Evolutionary conservation across 768 basidiomycete genomes (phyloP), one percentile per base, ranked within the genome.

Genomic region (Hygrocybe coccinea): DNA sequence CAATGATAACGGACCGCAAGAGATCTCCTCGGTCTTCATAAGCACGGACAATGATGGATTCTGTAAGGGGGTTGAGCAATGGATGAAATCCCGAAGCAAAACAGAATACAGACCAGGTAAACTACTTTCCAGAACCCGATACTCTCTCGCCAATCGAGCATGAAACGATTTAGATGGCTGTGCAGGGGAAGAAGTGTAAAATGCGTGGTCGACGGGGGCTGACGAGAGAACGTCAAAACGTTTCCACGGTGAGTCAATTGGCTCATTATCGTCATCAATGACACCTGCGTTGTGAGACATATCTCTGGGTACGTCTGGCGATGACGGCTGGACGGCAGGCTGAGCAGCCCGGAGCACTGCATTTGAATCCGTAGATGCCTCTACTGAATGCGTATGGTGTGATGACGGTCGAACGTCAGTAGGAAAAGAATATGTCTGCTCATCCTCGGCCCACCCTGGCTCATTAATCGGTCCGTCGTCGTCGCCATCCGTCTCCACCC

Each of bases 11-110:
- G 64, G 81, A 89, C 33, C 94, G 83, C 57, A 97, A 70, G 36
- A 97, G 78, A 73, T 97, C 94, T 43, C 83, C 77, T 24, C 94
- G 83, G 67, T 95, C 88, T 69, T 97, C 94, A 65, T 89, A 97
- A 22, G 87, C 87, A 55, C 93, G 84, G 47, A 97, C 90, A 52
- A 95, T 65, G 60, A 97, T 94, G 12, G 87, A 86, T 56, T 93
- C 92, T 89, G 64, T 8, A 25, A 29, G 46, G 46, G 35, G 49
- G 57, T 24, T 12, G 21, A 43, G 24, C 38, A 39, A 24, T 47
- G 44, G 15, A 38, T 17, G 19, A 21, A 24, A 49, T n/a, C 5
- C 39, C 25, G n/a, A 29, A 10, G 46, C 35, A 34, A 52, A 5
- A 29, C 35, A 37, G 34, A 39, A 14, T n/a, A 64, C 77, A 56